Base-by-base conservation (phyloP, 371 early-diverging fungal species). In the Homolaphlyctis polyrhiza region DNA sequence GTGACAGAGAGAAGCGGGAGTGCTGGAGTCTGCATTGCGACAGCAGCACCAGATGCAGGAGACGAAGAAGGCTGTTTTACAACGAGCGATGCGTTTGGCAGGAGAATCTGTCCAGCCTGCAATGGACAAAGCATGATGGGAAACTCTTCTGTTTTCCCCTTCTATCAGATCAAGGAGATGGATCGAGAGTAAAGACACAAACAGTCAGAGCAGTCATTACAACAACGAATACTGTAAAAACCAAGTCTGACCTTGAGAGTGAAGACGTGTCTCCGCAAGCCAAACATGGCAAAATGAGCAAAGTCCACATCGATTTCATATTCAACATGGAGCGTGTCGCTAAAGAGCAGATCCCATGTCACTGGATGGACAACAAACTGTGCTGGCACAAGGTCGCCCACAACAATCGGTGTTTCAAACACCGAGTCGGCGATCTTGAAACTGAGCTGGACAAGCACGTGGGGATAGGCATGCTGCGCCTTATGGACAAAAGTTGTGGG, bases 261-360 rank as follows among this genome's bases (percentile, higher is more conserved):
- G 64, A 90, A 86, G 3, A 83, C 69, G 39, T 83, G 65, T 51
- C 86, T 81, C 60, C 82, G 76, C 66, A 86, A 83, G 5, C 91
- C 91, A 18, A 86, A 74, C 5, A 90, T 63, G 11, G 89, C 57
- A 90, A 90, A 90, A 64, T 84, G 82, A 35, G 84, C 83, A 65
- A 86, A 86, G 58, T 87, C 86, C 1, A 84, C 83, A 61, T 83
- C 74, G 61, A 90, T 78, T n/a, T 88, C 87, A 60, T 87, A 88
- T 60, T 68, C 78, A 52, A 86, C 83, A 29, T 80, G 78, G 55
- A 55, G 8, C 30, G 52, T 51, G 52, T 55, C 8, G 18, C 2
- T n/a, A n/a, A n/a, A n/a, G n/a, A n/a, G n/a, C n/a, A n/a, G n/a
- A n/a, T n/a, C n/a, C n/a, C n/a, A n/a, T n/a, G n/a, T n/a, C n/a